These are phyloP conservation scores for Aspergillus oerlinghausenensis DNA, from an alignment of 2,329 filamentous ascomycete genomes.

Conservation along the genomic window DNA sequence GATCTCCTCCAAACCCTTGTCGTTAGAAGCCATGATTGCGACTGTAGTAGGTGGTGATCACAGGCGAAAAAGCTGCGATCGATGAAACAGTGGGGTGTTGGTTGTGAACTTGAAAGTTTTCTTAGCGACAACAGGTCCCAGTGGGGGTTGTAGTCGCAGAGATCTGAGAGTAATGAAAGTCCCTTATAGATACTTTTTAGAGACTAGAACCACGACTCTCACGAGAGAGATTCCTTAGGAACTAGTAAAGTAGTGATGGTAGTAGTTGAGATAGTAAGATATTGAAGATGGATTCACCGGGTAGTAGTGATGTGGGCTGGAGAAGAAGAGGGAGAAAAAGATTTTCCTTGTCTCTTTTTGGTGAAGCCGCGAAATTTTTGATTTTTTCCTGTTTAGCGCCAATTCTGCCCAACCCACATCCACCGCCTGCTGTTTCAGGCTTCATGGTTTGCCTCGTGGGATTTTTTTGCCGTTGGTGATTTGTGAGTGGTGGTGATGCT, in stretches of 20 bases:
- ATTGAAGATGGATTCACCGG: slow-evolving; percentile 10
- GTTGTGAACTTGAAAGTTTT: slow-evolving; percentile 28
- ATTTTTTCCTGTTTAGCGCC: slow-evolving; percentile 18
- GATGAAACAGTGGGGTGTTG: slow-evolving; percentile 31
- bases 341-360: slow-evolving; percentile 11
- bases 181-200: slow-evolving; percentile 8
- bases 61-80: slow-evolving; percentile 75
- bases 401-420: slow-evolving; percentile 17
- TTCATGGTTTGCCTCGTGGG: slow-evolving; percentile 8
- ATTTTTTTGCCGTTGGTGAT: slow-evolving; percentile 7
- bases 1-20: slow-evolving; percentile 97
- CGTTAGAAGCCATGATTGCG: slow-evolving; percentile 93
- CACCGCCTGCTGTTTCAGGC: slow-evolving; percentile 16
- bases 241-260: slow-evolving; percentile 24
- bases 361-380: slow-evolving; percentile 23
- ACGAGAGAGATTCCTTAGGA: slow-evolving; percentile 26
- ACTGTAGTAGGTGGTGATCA: slow-evolving; percentile 53
- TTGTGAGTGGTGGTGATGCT: background rate
- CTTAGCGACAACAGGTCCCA: slow-evolving; percentile 32
- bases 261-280: slow-evolving; percentile 12
- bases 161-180: slow-evolving; percentile 11
- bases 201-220: slow-evolving; percentile 37
- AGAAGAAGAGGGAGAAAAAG: slow-evolving; percentile 17
- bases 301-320: slow-evolving; percentile 12
- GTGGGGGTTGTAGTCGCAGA: slow-evolving; percentile 24